Conservation (phyloP, 2,329 filamentous ascomycete genomes). For the Pseudogymnoascus sp. region DNA sequence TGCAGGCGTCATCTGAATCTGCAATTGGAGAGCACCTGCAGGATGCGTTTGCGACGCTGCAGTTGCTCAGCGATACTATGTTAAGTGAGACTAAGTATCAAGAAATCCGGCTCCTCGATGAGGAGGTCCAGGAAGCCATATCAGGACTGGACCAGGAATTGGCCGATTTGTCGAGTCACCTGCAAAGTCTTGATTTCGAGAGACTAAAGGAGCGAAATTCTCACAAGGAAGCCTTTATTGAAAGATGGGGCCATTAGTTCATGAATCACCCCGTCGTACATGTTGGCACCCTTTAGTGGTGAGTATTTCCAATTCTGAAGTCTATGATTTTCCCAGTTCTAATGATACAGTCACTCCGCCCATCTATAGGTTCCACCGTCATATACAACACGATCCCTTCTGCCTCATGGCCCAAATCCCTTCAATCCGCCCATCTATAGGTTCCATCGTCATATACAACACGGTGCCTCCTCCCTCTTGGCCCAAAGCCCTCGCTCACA, state of each 20-base stretch:
- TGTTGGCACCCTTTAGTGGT: neutral
- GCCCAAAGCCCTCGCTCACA: conserved; percentile 20
- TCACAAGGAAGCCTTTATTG: conserved; percentile 42
- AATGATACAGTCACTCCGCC: neutral
- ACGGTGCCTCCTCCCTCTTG: conserved; percentile 19
- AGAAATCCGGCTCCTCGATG: conserved; percentile 43
- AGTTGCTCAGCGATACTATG: conserved; percentile 43
- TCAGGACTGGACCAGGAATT: conserved; percentile 30
- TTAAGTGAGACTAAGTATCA: conserved; percentile 45
- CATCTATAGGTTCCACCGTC: conserved; percentile 23
- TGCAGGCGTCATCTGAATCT: conserved; percentile 45
- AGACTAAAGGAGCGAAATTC: conserved; percentile 34
- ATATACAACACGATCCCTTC: conserved; percentile 23
- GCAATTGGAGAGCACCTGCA: conserved; percentile 35
- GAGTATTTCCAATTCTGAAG: neutral
- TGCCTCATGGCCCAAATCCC: conserved; percentile 19
- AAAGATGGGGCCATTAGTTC: conserved; percentile 31
- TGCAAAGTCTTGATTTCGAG: conserved; percentile 31
- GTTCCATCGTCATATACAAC: conserved; percentile 26
- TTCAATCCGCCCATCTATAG: conserved; percentile 23
- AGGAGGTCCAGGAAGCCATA: conserved; percentile 45
- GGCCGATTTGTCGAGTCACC: conserved; percentile 29
- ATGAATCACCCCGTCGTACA: neutral
- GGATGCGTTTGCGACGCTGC: conserved; percentile 41
- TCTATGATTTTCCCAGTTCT: conserved; percentile 1